These are phyloP conservation scores for Lactarius psammicola DNA, from an alignment of 768 basidiomycete genomes.

Conservation along the genomic window DNA sequence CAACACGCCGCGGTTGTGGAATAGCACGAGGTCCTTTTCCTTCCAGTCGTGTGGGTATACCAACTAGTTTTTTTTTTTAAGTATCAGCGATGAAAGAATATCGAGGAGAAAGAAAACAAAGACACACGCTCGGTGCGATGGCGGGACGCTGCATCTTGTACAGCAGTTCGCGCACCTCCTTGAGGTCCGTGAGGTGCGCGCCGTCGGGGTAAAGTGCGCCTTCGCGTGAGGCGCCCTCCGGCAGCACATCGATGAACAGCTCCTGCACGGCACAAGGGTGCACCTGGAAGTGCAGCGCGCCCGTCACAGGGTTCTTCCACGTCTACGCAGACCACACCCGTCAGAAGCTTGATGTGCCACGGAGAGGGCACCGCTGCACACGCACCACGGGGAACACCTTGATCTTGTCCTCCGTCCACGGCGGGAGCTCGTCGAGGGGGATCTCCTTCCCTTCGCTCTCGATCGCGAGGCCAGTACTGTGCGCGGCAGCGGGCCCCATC, in stretches of 20 bases:
- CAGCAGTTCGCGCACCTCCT: constrained; percentile 66
- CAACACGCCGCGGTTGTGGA: constrained; percentile 82
- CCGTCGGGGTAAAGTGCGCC: constrained; percentile 83
- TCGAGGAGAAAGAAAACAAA: neutral
- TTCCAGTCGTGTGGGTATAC: constrained; percentile 91
- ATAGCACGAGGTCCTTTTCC: constrained; percentile 73
- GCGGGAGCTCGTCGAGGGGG: constrained; percentile 61
- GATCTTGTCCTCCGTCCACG: constrained; percentile 76
- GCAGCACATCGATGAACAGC: constrained; percentile 72
- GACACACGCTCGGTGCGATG: constrained; percentile 69
- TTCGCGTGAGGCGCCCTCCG: constrained; percentile 52
- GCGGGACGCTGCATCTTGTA: constrained; percentile 89
- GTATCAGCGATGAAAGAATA: neutral
- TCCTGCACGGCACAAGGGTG: constrained; percentile 76
- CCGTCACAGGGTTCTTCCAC: constrained; percentile 92
- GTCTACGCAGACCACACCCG: constrained; percentile 41
- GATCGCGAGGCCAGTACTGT: constrained; percentile 77
- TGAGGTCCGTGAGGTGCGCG: constrained; percentile 68
- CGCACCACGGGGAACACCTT: constrained; percentile 68
- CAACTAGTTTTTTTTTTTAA: constrained; percentile 50
- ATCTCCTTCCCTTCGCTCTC: constrained; percentile 73
- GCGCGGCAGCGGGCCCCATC: constrained; percentile 73
- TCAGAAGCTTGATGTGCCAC: constrained; percentile 2
- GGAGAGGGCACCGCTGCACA: constrained; percentile 1
- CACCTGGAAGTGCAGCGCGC: constrained; percentile 81